phyloP scores from a whole-genome alignment of 345 rosid species.

The Citrus mangshanensis region DNA sequence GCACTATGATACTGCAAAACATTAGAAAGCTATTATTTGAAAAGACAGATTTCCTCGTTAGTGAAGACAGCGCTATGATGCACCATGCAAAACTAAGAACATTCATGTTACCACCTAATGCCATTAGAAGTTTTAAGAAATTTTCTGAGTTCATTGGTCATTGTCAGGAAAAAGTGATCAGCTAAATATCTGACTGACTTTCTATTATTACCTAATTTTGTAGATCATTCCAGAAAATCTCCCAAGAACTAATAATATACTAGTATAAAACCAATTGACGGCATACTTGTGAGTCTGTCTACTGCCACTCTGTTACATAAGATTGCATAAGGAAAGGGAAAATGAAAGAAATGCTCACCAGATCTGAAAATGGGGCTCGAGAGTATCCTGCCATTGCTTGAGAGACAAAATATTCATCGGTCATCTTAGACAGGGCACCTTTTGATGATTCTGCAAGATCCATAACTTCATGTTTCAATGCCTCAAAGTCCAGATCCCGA shows the following conservation, averaged over 20 bases:
- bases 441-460: constrained; percentile 60
- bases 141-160: background rate
- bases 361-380: constrained; percentile 74
- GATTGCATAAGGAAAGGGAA: background rate
- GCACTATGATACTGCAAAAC: background rate
- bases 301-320: background rate
- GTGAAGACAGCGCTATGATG: background rate
- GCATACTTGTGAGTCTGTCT: background rate
- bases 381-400: constrained; percentile 58
- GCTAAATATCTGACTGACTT: background rate
- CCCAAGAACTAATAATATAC: background rate
- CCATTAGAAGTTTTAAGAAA: background rate
- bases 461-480: constrained; percentile 47
- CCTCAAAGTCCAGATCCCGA: constrained; percentile 21
- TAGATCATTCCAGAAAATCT: background rate
- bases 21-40: background rate
- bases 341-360: constrained; percentile 42
- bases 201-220: background rate
- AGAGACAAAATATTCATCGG: constrained; percentile 60
- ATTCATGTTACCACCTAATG: background rate
- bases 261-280: background rate
- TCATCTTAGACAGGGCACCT: constrained; percentile 50
- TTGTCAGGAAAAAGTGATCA: background rate
- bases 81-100: background rate
- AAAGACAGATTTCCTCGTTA: background rate